phyloP scores from a whole-genome alignment of 1,284 basidiomycete species.

The Papiliotrema laurentii region DNA sequence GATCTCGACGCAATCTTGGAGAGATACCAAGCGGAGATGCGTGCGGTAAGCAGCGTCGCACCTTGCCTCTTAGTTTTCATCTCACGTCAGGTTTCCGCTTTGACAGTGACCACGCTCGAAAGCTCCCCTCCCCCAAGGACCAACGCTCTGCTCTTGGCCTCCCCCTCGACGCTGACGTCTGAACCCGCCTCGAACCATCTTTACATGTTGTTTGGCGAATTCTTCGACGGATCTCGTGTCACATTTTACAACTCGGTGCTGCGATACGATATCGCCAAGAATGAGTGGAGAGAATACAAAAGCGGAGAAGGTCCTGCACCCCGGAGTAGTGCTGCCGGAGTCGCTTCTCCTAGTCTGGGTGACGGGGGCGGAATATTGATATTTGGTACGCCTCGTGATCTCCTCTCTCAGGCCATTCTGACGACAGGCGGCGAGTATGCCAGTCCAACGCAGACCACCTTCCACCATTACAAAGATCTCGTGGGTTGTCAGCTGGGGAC shows the following conservation, averaged over 20 bases:
- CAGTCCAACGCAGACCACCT: conserved; percentile 75
- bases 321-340: conserved; percentile 75
- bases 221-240: conserved; percentile 76
- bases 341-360: conserved; percentile 56
- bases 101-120: conserved; percentile 47
- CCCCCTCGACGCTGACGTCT: conserved; percentile 51
- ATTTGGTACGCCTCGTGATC: conserved; percentile 56
- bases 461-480: conserved; percentile 87
- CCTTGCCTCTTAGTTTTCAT: conserved; percentile 58
- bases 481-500: conserved; percentile 55
- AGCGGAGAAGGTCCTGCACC: conserved; percentile 79
- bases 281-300: conserved; percentile 81
- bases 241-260: conserved; percentile 20
- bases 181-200: conserved; percentile 61
- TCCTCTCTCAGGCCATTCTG: not conserved
- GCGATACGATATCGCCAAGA: conserved; percentile 47
- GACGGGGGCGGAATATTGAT: conserved; percentile 79
- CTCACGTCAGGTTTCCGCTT: conserved; percentile 70
- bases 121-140: conserved; percentile 69
- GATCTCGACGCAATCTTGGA: conserved; percentile 77
- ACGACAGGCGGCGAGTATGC: conserved; percentile 73
- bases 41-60: conserved; percentile 10
- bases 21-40: conserved; percentile 32
- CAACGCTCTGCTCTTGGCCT: conserved; percentile 72
- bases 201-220: conserved; percentile 71